These are phyloP conservation scores for Claviceps paspali DNA, from an alignment of 2,329 filamentous ascomycete species.

Conservation along the genomic window DNA sequence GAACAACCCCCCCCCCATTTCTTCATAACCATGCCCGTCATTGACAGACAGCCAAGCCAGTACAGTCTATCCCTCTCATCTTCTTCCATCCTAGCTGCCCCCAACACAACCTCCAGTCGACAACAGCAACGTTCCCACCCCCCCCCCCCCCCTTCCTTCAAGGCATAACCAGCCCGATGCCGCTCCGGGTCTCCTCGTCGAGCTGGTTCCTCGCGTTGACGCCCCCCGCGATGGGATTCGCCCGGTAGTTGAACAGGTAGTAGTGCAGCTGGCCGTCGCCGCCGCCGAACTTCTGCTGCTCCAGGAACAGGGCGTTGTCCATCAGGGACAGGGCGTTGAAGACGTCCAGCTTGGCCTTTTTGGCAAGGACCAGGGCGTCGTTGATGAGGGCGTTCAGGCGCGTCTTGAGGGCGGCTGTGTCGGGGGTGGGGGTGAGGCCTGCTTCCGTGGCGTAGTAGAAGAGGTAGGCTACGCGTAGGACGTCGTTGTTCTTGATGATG, in stretches of 20 bases:
- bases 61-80: too few species aligned
- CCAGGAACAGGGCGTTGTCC: slow-evolving; percentile 87
- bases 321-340: slow-evolving; percentile 91
- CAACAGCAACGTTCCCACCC: too few species aligned
- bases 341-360: slow-evolving; percentile 75
- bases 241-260: slow-evolving; percentile 95
- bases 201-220: slow-evolving; percentile 65
- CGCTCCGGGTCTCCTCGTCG: slow-evolving; percentile 65
- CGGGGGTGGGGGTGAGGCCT: slow-evolving; percentile 44
- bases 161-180: slow-evolving; percentile 76
- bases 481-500: slow-evolving; percentile 67
- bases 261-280: slow-evolving; percentile 93
- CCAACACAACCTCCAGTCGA: too few species aligned
- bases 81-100: too few species aligned
- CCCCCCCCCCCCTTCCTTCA: slow-evolving; percentile 9
- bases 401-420: slow-evolving; percentile 50
- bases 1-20: too few species aligned
- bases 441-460: slow-evolving; percentile 91
- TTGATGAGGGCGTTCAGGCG: slow-evolving; percentile 67
- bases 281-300: slow-evolving; percentile 85
- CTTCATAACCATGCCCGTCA: too few species aligned
- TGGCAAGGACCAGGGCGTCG: slow-evolving; percentile 78
- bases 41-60: too few species aligned
- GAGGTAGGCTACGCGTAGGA: slow-evolving; percentile 80
- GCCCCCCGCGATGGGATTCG: slow-evolving; percentile 70